These are phyloP conservation scores for Acacia crassicarpa DNA, from an alignment of 306 rosid genomes.

Conservation along the genomic window DNA sequence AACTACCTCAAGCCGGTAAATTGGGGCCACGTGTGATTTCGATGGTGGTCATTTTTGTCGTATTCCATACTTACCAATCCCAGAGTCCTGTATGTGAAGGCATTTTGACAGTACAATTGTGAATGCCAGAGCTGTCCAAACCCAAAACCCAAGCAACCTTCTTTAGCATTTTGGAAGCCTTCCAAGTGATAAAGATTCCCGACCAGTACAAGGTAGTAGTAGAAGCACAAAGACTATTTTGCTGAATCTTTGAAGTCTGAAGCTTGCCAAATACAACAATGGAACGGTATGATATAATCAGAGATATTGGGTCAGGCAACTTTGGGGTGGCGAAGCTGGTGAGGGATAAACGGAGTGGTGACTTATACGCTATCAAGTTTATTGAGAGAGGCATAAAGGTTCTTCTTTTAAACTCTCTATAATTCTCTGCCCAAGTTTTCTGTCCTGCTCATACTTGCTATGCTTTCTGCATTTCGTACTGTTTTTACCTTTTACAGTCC, in stretches of 20 bases:
- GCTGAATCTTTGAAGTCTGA: conserved; percentile 14
- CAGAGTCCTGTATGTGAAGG: neutral
- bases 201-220: conserved; percentile 42
- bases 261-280: conserved; percentile 32
- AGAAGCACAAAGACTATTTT: conserved; percentile 1
- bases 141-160: conserved; percentile 31
- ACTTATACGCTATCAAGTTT: conserved; percentile 85
- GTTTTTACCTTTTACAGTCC: conserved; percentile 13
- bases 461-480: neutral
- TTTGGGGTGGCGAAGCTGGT: conserved; percentile 93
- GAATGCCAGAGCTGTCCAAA: neutral
- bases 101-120: conserved; percentile 5
- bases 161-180: conserved; percentile 38
- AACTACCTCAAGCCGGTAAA: neutral
- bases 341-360: conserved; percentile 71
- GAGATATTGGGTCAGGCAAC: conserved; percentile 94
- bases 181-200: conserved; percentile 32
- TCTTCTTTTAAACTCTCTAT: neutral
- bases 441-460: neutral
- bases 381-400: conserved; percentile 96
- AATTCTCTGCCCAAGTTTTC: neutral
- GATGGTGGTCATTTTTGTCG: neutral
- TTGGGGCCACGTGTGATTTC: conserved; percentile 31
- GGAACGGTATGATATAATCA: conserved; percentile 84
- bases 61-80: neutral